Evolutionary conservation across 1,284 basidiomycete species (phyloP), one percentile per base, ranked within the genome.

Genomic region (Leccinum ponderosum): DNA sequence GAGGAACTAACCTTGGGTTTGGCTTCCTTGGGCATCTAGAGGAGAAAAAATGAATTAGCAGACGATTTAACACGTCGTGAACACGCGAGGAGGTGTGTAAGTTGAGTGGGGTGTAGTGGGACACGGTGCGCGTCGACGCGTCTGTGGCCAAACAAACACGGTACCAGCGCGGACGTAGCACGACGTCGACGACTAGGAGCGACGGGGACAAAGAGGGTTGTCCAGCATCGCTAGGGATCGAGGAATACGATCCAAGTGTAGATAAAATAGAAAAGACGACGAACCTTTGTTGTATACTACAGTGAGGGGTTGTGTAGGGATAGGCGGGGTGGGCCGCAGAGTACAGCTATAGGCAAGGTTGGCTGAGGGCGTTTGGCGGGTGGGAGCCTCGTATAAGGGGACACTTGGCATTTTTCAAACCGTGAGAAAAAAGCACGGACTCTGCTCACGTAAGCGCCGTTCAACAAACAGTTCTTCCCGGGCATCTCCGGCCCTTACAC

Each of bases 21-120:
- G 62, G 86, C 78, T 78, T 90, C 90, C 75, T 93, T 94, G 70
- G 91, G 92, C 91, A 94, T 94, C 86, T 89, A 76, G 68, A 74
- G 64, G 70, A 60, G 61, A 67, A 68, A 70, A 71, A 65, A 66
- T 51, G 68, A 27, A 67, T 81, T 62, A 81, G 75, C 53, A 62
- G 53, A 63, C 63, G 60, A 67, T 74, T 73, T 67, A 62, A 73
- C 72, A 73, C 75, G 72, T 68, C 64, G 62, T 67, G 65, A 56
- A 31, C 65, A 68, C 60, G 72, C 62, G 65, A 74, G 65, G 62
- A 7, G 52, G 57, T 55, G 56, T 66, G 62, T 56, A 67, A 73
- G 62, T 66, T 15, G 56, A 67, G 60, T 70, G 73, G 31, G 58
- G 65, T 68, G 65, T 57, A 62, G 63, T 62, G 39, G 56, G 56